Evolutionary conservation across 768 basidiomycete genomes (phyloP), one percentile per base, ranked within the genome.

Genomic region (Dioszegia crocea): DNA sequence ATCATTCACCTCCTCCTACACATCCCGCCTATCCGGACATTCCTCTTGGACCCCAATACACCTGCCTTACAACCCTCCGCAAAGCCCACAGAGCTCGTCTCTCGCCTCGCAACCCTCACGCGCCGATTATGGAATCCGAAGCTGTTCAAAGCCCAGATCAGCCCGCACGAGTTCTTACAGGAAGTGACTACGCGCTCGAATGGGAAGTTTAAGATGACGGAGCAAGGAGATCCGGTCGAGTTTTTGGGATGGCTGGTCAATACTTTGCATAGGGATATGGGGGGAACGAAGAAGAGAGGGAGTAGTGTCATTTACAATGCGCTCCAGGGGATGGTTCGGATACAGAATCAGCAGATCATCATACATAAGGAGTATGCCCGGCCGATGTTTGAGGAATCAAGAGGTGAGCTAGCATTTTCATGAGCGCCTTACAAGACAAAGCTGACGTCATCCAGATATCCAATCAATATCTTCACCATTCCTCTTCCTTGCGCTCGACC

Each of bases 91-190:
- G 96, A 99, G 73, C 83, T 98, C 55, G 80, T 97, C 40, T 87
- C 85, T 69, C 86, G 96, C 23, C 90, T 98, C 68, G 86, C 89
- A 17, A 81, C 84, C 12, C 82, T 99, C 19, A 86, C 90, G 1
- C 91, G 91, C 77, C 92, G 98, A 78, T 73, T 97, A 38, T 99
- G 96, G 96, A 98, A 96, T 78, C 91, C 93, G 9, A 82, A 86
- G 50, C 79, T 94, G 56, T 99, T 99, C 84, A 99, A 99, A 78
- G 87, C 88, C 60, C 96, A 99, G 82, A 92, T 97, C 67, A 89
- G 87, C 66, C 96, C 96, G n/a, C 96, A 99, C 75, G 96, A 99
- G 75, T 92, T 98, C 76, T 79, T 99, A 56, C 96, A 99, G 78
- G 96, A 98, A 78, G 93, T 98, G 56, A 87, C 88, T 66, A 83